Conservation (phyloP, 2,329 filamentous ascomycete species). For the Amylocarpus encephaloides region DNA sequence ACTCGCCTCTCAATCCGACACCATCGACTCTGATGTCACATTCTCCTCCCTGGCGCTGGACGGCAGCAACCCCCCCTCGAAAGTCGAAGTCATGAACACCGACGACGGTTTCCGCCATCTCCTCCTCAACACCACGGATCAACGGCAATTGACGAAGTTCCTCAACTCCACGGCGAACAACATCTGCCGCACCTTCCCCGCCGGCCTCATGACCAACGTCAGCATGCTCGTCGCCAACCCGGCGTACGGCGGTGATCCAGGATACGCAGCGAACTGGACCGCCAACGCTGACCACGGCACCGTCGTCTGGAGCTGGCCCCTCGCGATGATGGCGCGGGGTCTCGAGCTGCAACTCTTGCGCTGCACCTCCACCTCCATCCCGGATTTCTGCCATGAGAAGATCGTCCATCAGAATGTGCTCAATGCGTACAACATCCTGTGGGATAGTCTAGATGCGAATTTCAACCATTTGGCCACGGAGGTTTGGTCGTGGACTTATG, state of each 20-base stretch:
- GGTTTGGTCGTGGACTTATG: constrained; percentile 58
- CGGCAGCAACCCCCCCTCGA: constrained; percentile 41
- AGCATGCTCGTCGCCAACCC: constrained; percentile 57
- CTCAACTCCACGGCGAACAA: constrained; percentile 51
- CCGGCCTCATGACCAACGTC: constrained; percentile 49
- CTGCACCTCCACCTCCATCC: constrained; percentile 34
- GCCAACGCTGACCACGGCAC: constrained; percentile 57
- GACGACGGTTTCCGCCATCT: constrained; percentile 60
- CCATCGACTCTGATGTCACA: constrained; percentile 39
- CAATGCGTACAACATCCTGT: constrained; percentile 51
- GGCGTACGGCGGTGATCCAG: constrained; percentile 43
- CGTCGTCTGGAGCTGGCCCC: constrained; percentile 59
- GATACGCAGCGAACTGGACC: constrained; percentile 46
- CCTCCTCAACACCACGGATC: constrained; percentile 52
- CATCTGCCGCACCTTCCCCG: constrained; percentile 51
- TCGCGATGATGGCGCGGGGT: constrained; percentile 58
- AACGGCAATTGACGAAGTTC: constrained; percentile 49
- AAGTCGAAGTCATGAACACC: constrained; percentile 55
- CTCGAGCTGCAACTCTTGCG: constrained; percentile 50
- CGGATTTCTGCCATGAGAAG: constrained; percentile 45
- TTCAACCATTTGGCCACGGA: constrained; percentile 45
- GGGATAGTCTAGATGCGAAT: constrained; percentile 55
- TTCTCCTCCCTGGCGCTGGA: constrained; percentile 54
- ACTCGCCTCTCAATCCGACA: constrained; percentile 35
- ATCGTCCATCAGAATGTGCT: constrained; percentile 40